Conservation (phyloP, 2,329 filamentous ascomycete species). For the Talaromyces amestolkiae region DNA sequence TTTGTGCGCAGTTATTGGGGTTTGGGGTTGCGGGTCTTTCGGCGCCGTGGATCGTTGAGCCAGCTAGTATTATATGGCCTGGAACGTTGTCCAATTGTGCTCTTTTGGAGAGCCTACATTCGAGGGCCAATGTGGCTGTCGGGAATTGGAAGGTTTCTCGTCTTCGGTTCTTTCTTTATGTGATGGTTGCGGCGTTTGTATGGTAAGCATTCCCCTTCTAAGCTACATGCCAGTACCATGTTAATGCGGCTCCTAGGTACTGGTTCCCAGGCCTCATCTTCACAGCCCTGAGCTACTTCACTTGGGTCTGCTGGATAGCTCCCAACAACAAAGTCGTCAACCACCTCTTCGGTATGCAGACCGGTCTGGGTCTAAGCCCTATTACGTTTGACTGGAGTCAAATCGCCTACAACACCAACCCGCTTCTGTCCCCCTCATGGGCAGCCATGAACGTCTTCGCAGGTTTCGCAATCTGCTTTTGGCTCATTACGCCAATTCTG, state of each 20-base stretch:
- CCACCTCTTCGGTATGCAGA: conserved; percentile 45
- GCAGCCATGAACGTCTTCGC: conserved; percentile 35
- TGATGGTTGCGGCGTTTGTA: conserved; percentile 30
- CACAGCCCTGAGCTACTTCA: conserved; percentile 50
- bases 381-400: conserved; percentile 38
- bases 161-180: conserved; percentile 39
- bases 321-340: conserved; percentile 49
- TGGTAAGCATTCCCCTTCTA: conserved; percentile 12
- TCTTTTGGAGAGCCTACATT: conserved; percentile 40
- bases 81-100: conserved; percentile 39
- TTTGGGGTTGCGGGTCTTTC: conserved; percentile 43
- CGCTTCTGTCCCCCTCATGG: conserved; percentile 32
- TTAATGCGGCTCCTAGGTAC: conserved; percentile 38
- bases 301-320: conserved; percentile 51
- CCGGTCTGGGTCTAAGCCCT: conserved; percentile 30
- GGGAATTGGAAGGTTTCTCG: conserved; percentile 41
- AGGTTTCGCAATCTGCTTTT: conserved; percentile 29
- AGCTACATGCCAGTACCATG: neutral
- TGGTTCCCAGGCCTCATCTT: conserved; percentile 54
- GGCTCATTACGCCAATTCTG: conserved; percentile 32
- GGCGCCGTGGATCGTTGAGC: conserved; percentile 38
- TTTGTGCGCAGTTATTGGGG: conserved; percentile 41
- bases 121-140: conserved; percentile 36
- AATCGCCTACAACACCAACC: conserved; percentile 34
- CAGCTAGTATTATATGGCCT: conserved; percentile 42